Conservation (phyloP, 2,329 filamentous ascomycete genomes). For the Xylariaceae sp. region DNA sequence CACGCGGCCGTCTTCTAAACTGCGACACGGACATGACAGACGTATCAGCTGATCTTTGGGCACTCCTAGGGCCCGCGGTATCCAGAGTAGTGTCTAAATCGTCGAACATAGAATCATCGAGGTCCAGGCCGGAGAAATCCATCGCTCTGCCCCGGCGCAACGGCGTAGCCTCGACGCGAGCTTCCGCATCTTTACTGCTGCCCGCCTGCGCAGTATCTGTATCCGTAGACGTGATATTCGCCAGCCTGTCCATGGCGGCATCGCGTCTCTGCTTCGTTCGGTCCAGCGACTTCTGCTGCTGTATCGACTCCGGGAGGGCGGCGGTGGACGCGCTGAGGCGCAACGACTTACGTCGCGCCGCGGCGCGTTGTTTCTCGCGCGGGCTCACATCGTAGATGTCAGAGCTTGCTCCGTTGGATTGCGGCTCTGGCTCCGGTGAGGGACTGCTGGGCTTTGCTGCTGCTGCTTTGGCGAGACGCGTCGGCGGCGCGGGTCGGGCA, state of each 20-base stretch:
- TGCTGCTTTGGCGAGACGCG: conserved; percentile 25
- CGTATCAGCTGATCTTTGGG: conserved; percentile 30
- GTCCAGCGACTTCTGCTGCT: conserved; percentile 24
- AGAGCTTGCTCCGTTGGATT: conserved; percentile 18
- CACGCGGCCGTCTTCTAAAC: conserved; percentile 32
- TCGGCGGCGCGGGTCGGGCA: conserved; percentile 26
- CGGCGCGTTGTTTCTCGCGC: conserved; percentile 29
- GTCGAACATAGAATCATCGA: conserved; percentile 33
- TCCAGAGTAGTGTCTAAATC: conserved; percentile 32
- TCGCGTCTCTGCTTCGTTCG: conserved; percentile 28
- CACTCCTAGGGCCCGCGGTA: conserved; percentile 28
- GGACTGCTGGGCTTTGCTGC: conserved; percentile 12
- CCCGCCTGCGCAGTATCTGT: conserved; percentile 15
- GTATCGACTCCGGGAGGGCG: conserved; percentile 16
- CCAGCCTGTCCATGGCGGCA: conserved; percentile 30
- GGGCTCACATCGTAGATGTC: conserved; percentile 34
- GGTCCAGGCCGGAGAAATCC: conserved; percentile 31
- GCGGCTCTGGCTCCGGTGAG: conserved; percentile 6
- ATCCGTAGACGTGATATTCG: conserved; percentile 30
- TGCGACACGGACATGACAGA: conserved; percentile 30
- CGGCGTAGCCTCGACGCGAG: conserved; percentile 27
- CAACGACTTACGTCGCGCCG: conserved; percentile 24
- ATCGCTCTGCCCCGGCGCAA: conserved; percentile 22
- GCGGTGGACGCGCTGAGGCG: conserved; percentile 18
- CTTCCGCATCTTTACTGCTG: conserved; percentile 20